Evolutionary conservation across 2,329 filamentous ascomycete species (phyloP), one percentile per base, ranked within the genome.

Genomic region (Penicillium sp.): DNA sequence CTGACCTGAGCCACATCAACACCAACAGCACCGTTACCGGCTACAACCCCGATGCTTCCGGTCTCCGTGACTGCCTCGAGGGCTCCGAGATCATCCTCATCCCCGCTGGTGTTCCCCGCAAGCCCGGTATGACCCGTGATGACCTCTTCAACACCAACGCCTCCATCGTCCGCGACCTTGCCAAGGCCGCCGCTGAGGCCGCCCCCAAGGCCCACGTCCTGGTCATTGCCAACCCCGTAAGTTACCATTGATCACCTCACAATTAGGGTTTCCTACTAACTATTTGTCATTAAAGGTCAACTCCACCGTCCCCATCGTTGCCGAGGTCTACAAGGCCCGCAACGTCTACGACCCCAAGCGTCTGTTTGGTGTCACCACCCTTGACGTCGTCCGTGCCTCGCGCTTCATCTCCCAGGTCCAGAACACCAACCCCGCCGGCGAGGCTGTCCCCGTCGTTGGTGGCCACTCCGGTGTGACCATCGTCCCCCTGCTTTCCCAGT

Each of bases 141-240:
- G 74, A 98, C 73, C 85, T 98, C 59, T 98, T 98, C 89, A 97
- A 97, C 84, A 98, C 91, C 81, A 98, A 98, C 76, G 93, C 93
- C 74, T 95, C 88, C 72, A 98, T 98, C 73, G 93, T 98, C 72
- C 90, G 91, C 69, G 93, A 97, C 76, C 84, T 98, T 61, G 90
- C 91, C 77, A 95, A 95, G 83, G 90, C 89, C 66, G 84, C 83
- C 69, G 93, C 93, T 67, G 83, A 95, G 67, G 81, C 87, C 63
- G 81, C 85, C 69, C 93, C 93, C 66, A 80, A 96, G 59, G 93
- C 93, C 75, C 95, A 95, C 77, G 80, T 97, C 73, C 83, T 97
- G 70, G 83, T 98, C 80, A 98, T 98, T 77, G 83, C 90, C 75
- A 98, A 98, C 84, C 93, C 93, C 56, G 90, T 82, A 75, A 51